These are phyloP conservation scores for Debaryomyces subglobosus DNA, from an alignment of 1,139 yeast species.

Conservation along the genomic window DNA sequence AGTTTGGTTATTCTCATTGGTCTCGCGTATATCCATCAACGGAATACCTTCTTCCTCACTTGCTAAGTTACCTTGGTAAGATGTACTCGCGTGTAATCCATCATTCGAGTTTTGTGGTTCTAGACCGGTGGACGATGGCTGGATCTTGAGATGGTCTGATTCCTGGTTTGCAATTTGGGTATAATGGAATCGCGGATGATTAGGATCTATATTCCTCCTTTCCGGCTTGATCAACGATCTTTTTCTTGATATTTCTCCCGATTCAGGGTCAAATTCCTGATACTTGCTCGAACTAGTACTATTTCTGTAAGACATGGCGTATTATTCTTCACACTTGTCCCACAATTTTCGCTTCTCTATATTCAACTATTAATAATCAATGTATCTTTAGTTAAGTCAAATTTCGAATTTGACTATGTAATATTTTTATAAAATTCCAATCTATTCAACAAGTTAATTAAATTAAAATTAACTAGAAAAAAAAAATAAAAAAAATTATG, in stretches of 20 bases:
- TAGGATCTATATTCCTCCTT: conserved; percentile 65
- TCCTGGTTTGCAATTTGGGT: conserved; percentile 79
- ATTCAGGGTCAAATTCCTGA: conserved; percentile 52
- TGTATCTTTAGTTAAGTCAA: not conserved
- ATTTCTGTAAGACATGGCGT: conserved; percentile 18
- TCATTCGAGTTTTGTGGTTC: conserved; percentile 50
- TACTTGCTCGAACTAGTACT: conserved; percentile 27
- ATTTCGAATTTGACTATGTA: not conserved
- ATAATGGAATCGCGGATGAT: conserved; percentile 78
- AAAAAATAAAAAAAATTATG: not conserved
- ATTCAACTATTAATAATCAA: not conserved
- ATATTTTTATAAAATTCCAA: not conserved
- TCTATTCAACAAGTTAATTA: conserved; percentile 1
- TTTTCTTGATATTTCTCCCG: conserved; percentile 55
- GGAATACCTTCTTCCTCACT: conserved; percentile 49
- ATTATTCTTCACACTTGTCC: conserved; percentile 1
- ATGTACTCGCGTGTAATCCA: conserved; percentile 9
- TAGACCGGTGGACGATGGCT: conserved; percentile 75
- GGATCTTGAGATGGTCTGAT: conserved; percentile 60
- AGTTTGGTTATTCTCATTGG: conserved; percentile 17
- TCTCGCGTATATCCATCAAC: conserved; percentile 37
- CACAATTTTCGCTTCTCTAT: not conserved
- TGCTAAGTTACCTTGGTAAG: conserved; percentile 6
- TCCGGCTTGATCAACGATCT: conserved; percentile 81
- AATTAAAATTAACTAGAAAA: not conserved